Evolutionary conservation across 768 basidiomycete genomes (phyloP), one percentile per base, ranked within the genome.

Genomic region (Calocybe gangraenosa): DNA sequence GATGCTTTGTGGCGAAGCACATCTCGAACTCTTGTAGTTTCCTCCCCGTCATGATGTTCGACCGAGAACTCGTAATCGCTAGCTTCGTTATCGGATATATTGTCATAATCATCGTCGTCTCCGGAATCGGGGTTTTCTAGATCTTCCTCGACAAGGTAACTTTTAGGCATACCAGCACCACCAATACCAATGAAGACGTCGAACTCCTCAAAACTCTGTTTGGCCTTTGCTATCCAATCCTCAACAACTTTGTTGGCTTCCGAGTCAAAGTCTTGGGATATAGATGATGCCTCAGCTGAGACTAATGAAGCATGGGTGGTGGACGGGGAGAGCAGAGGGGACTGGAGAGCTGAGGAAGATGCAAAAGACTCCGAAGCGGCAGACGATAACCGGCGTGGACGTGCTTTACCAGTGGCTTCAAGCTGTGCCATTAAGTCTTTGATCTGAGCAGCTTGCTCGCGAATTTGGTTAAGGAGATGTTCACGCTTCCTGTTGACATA

Each of bases 221-320:
- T 76, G 0, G 87, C 87, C 59, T 81, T 84, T 6, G 80, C 71
- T 44, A 91, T 81, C 88, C 88, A 91, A 48, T 85, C 79, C 51
- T 80, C 75, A 36, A 88, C 77, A 41, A 78, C 82, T 46, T 82
- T 76, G 57, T 73, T 71, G 5, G 66, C 60, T 36, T 69, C 71
- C 6, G 66, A 52, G 19, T 68, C 66, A 35, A 57, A 63, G 19
- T 61, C 55, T 28, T 48, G 30, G 41, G 33, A 42, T 15, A 9
- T 47, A 7, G 52, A 25, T 7, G 49, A 38, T 23, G 30, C 46
- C 52, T 56, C 51, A 30, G 62, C 62, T n/a, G 61, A 49, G 20
- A 54, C 41, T 40, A 65, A 62, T 35, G 58, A 64, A 2, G 65
- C 53, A 37, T 62, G 52, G 7, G 67, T 49, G 1, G 58, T 54